Percentiles rank a stretch among this genome's conserved stretches.
phyloP scores from a whole-genome alignment of 2,329 filamentous ascomycete genomes.

The Cladophialophora exuberans region DNA sequence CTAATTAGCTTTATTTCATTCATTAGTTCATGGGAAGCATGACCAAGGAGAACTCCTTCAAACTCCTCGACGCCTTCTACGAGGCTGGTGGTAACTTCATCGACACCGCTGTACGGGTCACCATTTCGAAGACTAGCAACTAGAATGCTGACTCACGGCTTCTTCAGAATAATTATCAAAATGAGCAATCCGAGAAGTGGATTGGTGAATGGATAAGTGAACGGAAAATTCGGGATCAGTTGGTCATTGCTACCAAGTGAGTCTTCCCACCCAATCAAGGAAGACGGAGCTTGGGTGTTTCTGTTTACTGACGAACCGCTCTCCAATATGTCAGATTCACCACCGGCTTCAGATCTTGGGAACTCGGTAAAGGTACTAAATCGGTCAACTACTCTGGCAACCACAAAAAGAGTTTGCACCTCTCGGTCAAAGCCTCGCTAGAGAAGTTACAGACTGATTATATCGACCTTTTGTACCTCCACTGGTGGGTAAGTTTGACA shows the following conservation, averaged over 20 bases:
- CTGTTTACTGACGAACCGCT: neutral
- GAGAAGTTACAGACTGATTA: conserved; percentile 41
- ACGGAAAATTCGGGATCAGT: conserved; percentile 66
- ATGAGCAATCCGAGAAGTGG: conserved; percentile 66
- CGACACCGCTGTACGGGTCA: conserved; percentile 57
- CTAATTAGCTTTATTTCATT: no score
- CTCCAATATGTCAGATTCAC: conserved; percentile 60
- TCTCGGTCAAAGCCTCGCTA: conserved; percentile 38
- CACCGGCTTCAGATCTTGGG: conserved; percentile 55
- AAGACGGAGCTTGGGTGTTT: neutral
- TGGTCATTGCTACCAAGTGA: conserved; percentile 73
- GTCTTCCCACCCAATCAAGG: conserved; percentile 55
- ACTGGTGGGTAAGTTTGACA: conserved; percentile 53
- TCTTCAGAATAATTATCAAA: conserved; percentile 65
- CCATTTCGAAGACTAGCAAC: neutral
- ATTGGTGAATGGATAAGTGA: conserved; percentile 64
- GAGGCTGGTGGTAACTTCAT: conserved; percentile 72
- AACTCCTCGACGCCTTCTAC: conserved; percentile 68
- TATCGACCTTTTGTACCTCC: conserved; percentile 41
- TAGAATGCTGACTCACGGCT: neutral
- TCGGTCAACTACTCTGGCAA: conserved; percentile 49
- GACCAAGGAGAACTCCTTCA: conserved; percentile 63
- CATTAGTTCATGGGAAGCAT: conserved; percentile 47
- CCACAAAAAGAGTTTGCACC: conserved; percentile 36
- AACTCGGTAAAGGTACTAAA: conserved; percentile 44